phyloP scores from a whole-genome alignment of 2,329 filamentous ascomycete genomes.

The Curvularia eragrostidis region DNA sequence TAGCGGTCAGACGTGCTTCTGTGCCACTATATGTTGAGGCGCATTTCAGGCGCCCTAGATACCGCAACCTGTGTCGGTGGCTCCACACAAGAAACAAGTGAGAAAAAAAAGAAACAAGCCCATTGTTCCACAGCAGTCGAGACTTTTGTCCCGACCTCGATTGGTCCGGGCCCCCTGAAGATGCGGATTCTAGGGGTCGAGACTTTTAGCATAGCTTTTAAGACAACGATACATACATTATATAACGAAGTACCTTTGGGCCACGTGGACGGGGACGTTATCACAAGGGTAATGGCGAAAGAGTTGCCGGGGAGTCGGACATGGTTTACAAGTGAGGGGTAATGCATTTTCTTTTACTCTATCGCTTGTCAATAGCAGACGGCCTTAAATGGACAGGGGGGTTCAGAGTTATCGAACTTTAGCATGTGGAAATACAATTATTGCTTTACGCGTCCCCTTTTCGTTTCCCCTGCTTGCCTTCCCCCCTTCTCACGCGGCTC shows the following conservation, averaged over 20 bases:
- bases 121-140: not conserved
- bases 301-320: not conserved
- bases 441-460: too few relatives aligned
- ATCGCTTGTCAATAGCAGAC: not conserved
- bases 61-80: not conserved
- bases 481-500: too few relatives aligned
- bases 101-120: not conserved
- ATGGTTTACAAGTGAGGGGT: not conserved
- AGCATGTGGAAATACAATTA: too few relatives aligned
- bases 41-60: not conserved
- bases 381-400: not conserved
- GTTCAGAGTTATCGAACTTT: too few relatives aligned
- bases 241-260: too few relatives aligned
- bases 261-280: too few relatives aligned
- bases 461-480: too few relatives aligned
- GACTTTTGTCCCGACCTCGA: too few relatives aligned
- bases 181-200: not conserved
- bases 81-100: not conserved
- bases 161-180: not conserved
- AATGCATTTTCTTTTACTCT: not conserved
- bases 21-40: not conserved
- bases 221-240: not conserved
- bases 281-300: not conserved
- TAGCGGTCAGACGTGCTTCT: slow-evolving; percentile 14
- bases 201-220: not conserved